These are phyloP conservation scores for Talaromyces liani DNA, from an alignment of 495 filamentous ascomycete species.

Conservation along the genomic window DNA sequence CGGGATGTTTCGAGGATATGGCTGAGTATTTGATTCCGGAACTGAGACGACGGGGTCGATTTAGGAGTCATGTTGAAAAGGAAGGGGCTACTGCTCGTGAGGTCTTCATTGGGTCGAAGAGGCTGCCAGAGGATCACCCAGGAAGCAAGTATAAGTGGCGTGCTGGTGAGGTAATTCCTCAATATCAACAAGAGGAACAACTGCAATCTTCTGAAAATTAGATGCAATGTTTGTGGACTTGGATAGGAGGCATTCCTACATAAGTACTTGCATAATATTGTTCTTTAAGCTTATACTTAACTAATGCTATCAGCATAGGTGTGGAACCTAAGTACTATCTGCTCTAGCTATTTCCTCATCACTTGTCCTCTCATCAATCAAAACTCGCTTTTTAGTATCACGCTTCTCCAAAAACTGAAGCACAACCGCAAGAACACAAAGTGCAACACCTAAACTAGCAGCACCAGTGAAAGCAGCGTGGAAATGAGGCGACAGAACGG, in stretches of 20 bases:
- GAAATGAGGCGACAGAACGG: background rate
- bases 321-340: background rate
- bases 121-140: slow-evolving; percentile 23
- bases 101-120: slow-evolving; percentile 33
- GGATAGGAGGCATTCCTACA: too few relatives aligned
- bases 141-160: slow-evolving; percentile 26
- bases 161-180: slow-evolving; percentile 17
- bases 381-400: background rate
- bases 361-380: background rate
- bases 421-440: background rate
- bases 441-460: background rate
- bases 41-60: slow-evolving; percentile 38
- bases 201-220: background rate
- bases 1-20: slow-evolving; percentile 49
- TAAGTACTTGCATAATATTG: too few relatives aligned
- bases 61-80: slow-evolving; percentile 42
- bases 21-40: slow-evolving; percentile 47
- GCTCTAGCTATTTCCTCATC: background rate
- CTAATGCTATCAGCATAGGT: too few relatives aligned
- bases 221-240: background rate
- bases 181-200: slow-evolving; percentile 9
- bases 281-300: too few relatives aligned
- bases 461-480: slow-evolving; percentile 1
- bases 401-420: background rate
- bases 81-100: slow-evolving; percentile 44